Conservation (phyloP, 2,329 filamentous ascomycete genomes). For the Cercospora brassicicola region DNA sequence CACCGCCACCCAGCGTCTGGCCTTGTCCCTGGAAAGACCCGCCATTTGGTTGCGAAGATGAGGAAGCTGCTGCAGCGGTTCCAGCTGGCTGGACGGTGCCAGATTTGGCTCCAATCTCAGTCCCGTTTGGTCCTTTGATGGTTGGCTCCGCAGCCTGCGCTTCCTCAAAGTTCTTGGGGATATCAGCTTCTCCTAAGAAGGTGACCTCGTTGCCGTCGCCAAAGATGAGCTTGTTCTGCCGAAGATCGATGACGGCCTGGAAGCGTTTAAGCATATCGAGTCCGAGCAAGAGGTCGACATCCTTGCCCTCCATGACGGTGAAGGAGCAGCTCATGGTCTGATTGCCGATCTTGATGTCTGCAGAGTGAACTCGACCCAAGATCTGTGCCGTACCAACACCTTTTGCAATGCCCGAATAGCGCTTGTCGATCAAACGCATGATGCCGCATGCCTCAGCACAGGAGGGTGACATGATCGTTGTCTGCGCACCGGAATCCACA, state of each 20-base stretch:
- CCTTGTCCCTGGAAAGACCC: conserved; percentile 36
- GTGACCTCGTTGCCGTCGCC: conserved; percentile 71
- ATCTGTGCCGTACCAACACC: conserved; percentile 95
- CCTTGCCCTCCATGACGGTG: conserved; percentile 98
- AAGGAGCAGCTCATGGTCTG: conserved; percentile 91
- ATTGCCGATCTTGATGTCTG: conserved; percentile 88
- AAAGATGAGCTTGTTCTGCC: conserved; percentile 81
- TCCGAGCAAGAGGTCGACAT: conserved; percentile 87
- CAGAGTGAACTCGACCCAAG: conserved; percentile 90
- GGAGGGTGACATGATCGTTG: conserved; percentile 95
- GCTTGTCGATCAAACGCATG: conserved; percentile 89
- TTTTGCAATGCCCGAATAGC: conserved; percentile 86
- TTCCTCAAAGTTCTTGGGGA: conserved; percentile 78
- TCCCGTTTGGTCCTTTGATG: conserved; percentile 82
- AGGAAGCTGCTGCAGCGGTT: conserved; percentile 37
- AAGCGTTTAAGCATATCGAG: conserved; percentile 97
- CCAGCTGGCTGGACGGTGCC: conserved; percentile 67
- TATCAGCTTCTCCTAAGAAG: conserved; percentile 89
- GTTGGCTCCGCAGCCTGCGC: conserved; percentile 75
- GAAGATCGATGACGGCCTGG: conserved; percentile 87
- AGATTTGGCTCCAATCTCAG: conserved; percentile 77
- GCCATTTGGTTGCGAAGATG: conserved; percentile 25
- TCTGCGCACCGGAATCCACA: conserved; percentile 95
- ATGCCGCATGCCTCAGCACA: conserved; percentile 92
- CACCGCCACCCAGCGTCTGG: conserved; percentile 32